Base-by-base conservation (phyloP, 371 early-diverging fungal genomes). In the Mortierella sp. region DNA sequence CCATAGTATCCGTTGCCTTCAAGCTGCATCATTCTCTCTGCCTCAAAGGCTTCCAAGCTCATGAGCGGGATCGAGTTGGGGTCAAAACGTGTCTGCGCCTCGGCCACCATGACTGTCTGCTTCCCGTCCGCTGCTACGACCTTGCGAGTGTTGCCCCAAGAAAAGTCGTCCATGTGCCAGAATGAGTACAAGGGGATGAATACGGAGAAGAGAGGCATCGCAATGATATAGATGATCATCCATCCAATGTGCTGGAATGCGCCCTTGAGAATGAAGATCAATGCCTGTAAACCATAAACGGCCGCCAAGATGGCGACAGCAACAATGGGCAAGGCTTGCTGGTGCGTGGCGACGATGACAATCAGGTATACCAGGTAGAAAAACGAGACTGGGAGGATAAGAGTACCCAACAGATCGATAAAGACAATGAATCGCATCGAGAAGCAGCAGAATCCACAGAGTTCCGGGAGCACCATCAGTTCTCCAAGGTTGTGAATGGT, bases 381-480 rank as follows among this genome's bases (percentile, higher is more conserved):
- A 27, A 98, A 86, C 2, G 95, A 90, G 4, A 96, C 99, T 7
- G 99, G 99, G 84, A 95, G 88, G 34, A 95, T 91, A 66, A 98
- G 55, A 0, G 99, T 98, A 49, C 95, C 92, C 68, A 97, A 84
- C 41, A 98, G 83, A 86, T 98, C 99, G 34, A 98, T 81, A 59
- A 95, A 85, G 53, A 98, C 98, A 28, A 98, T 88, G 74, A 98
- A 97, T 45, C 98, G 94, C 99, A 99, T 98, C n/a, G 97, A 97
- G 86, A 97, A 98, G 78, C 95, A 96, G 79, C 95, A 96, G 82
- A 96, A 96, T 50, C 99, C 99, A 63, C 99, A 99, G 21, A 98
- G 87, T 54, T 92, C 89, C 51, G 92, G 91, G 30, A 98, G 85
- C 46, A 92, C 84, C 38, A 94, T 85, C 28, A 99, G 84, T 78